Evolutionary conservation across 805 yeast species (phyloP).

Genomic region (Teunomyces lycoperdinae): DNA sequence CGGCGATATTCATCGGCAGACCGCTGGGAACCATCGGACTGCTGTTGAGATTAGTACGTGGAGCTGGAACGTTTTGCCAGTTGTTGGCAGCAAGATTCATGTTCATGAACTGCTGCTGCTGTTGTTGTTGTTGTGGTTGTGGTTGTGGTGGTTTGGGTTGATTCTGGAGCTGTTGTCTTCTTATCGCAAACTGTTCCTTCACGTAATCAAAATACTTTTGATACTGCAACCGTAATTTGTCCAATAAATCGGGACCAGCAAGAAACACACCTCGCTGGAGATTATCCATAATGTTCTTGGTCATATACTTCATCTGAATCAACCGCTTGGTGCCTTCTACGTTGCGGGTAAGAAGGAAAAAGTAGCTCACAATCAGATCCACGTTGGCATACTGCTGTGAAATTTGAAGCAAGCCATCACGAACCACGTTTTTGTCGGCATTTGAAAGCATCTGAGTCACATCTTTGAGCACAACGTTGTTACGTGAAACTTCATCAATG

Average conservation of each 20-base stretch:
- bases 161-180: constrained; percentile 34
- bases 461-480: constrained; percentile 65
- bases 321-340: constrained; percentile 72
- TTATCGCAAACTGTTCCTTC: constrained; percentile 52
- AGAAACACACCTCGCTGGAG: constrained; percentile 62
- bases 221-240: constrained; percentile 67
- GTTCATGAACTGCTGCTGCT: constrained; percentile 5
- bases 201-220: constrained; percentile 74
- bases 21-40: constrained; percentile 26
- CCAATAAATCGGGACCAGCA: constrained; percentile 71
- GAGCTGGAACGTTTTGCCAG: constrained; percentile 15
- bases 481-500: constrained; percentile 64
- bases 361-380: constrained; percentile 75
- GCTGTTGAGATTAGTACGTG: constrained; percentile 13
- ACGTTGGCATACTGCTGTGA: constrained; percentile 64
- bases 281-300: constrained; percentile 70
- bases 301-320: constrained; percentile 75
- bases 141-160: constrained; percentile 14
- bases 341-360: constrained; percentile 71
- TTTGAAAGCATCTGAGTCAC: constrained; percentile 58
- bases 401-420: constrained; percentile 50
- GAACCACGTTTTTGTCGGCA: constrained; percentile 61
- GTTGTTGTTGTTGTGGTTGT: constrained; percentile 11
- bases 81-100: constrained; percentile 12
- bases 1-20: constrained; percentile 9